phyloP scores from a whole-genome alignment of 768 basidiomycete species.

The Lactarius sanguifluus region DNA sequence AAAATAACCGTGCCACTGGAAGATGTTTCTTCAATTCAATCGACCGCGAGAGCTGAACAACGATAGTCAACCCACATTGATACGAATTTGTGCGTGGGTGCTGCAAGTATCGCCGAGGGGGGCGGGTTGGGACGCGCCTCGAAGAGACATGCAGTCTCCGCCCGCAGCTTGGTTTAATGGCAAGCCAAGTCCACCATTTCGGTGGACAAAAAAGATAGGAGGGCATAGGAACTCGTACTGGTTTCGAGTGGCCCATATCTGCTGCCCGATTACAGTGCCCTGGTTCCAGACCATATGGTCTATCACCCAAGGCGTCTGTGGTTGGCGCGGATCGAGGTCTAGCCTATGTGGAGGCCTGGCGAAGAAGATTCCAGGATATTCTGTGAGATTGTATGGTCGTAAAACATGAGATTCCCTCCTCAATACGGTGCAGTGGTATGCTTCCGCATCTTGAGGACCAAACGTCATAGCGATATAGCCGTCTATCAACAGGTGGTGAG shows the following conservation, averaged over 20 bases:
- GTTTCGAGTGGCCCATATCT: constrained; percentile 9
- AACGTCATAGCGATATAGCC: constrained; percentile 15
- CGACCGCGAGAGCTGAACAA: not conserved
- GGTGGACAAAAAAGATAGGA: constrained; percentile 19
- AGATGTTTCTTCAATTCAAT: not conserved
- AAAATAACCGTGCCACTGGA: constrained; percentile 18
- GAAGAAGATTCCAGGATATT: not conserved
- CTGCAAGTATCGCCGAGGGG: not conserved
- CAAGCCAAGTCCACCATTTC: constrained; percentile 6
- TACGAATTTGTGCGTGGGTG: constrained; percentile 21
- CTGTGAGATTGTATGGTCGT: not conserved
- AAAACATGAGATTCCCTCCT: not conserved
- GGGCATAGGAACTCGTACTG: constrained; percentile 3
- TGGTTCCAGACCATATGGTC: not conserved
- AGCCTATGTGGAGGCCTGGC: not conserved
- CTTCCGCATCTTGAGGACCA: not conserved
- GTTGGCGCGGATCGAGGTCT: not conserved
- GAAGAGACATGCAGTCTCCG: constrained; percentile 2
- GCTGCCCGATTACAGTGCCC: constrained; percentile 13
- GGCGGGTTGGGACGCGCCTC: not conserved
- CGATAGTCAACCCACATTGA: constrained; percentile 4
- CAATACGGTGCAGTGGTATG: constrained; percentile 2
- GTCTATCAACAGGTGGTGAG: constrained; percentile 11
- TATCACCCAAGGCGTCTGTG: not conserved
- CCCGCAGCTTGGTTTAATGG: not conserved